A percentile compares a stretch with the other conserved stretches of the same genome.
Conservation (phyloP, 768 basidiomycete species). For the Suillus ampliporus region DNA sequence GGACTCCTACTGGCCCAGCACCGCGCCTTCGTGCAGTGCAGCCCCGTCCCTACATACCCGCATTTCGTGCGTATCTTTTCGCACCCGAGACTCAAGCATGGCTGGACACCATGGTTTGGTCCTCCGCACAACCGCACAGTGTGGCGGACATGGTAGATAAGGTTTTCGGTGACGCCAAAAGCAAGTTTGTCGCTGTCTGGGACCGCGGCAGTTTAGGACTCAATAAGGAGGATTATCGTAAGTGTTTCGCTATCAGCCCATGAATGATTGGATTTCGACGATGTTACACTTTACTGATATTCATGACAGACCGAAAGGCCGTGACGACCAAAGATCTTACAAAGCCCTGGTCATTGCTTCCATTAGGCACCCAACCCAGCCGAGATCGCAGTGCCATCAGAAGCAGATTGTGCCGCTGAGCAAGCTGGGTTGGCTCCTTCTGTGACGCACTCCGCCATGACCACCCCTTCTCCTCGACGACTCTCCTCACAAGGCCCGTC, state of each 20-base stretch:
- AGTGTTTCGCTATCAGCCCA: slow-evolving; percentile 51
- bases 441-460: slow-evolving; percentile 46
- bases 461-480: slow-evolving; percentile 59
- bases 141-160: slow-evolving; percentile 75
- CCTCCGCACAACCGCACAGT: slow-evolving; percentile 82
- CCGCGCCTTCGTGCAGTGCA: slow-evolving; percentile 48
- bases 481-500: slow-evolving; percentile 56
- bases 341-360: slow-evolving; percentile 65
- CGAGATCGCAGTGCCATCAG: not conserved
- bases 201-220: slow-evolving; percentile 80
- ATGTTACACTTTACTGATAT: slow-evolving; percentile 9
- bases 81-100: slow-evolving; percentile 61
- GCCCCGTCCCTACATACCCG: slow-evolving; percentile 67
- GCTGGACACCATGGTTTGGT: slow-evolving; percentile 91
- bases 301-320: slow-evolving; percentile 22
- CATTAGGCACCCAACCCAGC: slow-evolving; percentile 19
- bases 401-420: not conserved
- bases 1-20: not conserved
- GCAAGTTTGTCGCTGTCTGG: slow-evolving; percentile 69
- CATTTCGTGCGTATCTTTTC: slow-evolving; percentile 70
- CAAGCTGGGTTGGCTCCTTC: slow-evolving; percentile 2
- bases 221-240: slow-evolving; percentile 65
- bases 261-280: not conserved
- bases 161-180: slow-evolving; percentile 53
- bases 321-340: slow-evolving; percentile 77